Evolutionary conservation across 768 basidiomycete genomes (phyloP).

Genomic region (Crucibulum laeve): DNA sequence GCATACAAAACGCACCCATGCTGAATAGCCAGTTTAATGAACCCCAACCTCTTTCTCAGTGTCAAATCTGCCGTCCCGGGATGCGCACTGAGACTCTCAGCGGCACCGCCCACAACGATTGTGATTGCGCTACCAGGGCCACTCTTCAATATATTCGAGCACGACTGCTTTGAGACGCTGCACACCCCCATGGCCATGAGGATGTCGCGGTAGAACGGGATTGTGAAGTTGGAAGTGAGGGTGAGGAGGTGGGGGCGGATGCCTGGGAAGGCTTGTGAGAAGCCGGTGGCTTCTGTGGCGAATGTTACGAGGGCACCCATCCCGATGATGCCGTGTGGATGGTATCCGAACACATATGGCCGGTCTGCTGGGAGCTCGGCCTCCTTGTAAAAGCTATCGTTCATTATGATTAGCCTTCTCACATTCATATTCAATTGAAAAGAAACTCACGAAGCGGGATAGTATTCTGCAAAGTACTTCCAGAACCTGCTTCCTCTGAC

Average conservation of each 20-base stretch:
- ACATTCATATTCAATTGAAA: constrained; percentile 4
- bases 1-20: constrained; percentile 55
- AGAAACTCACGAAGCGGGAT: constrained; percentile 73
- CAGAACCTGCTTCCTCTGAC: constrained; percentile 68
- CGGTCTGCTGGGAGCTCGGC: constrained; percentile 87
- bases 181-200: constrained; percentile 84
- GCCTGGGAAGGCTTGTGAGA: constrained; percentile 86
- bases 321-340: constrained; percentile 98
- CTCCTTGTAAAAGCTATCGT: no score
- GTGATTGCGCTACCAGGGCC: constrained; percentile 74
- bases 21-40: constrained; percentile 92
- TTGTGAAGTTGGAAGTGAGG: constrained; percentile 80
- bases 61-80: constrained; percentile 97
- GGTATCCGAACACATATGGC: constrained; percentile 96
- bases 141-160: constrained; percentile 76
- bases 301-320: constrained; percentile 98
- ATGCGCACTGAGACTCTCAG: constrained; percentile 89
- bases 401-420: constrained; percentile 2
- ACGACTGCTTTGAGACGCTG: constrained; percentile 88
- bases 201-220: constrained; percentile 93
- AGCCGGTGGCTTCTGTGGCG: constrained; percentile 92
- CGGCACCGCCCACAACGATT: constrained; percentile 95
- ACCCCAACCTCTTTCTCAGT: constrained; percentile 78
- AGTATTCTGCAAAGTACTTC: constrained; percentile 90
- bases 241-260: constrained; percentile 93